Conservation (phyloP, 208 protist genomes). For the Porcisia hertigi region DNA sequence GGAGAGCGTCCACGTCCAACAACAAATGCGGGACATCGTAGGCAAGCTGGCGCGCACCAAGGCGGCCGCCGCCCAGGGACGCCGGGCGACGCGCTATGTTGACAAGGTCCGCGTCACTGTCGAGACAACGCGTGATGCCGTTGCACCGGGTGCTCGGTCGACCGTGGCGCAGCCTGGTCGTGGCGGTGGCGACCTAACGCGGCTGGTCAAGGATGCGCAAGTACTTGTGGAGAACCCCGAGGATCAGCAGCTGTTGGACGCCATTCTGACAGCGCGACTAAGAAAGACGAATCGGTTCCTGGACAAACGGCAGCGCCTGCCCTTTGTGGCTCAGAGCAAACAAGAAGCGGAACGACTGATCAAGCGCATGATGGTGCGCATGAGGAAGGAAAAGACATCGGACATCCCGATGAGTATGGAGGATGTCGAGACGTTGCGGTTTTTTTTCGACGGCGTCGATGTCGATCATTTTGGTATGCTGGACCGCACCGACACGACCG, state of each 20-base stretch:
- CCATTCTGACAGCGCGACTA: conserved; percentile 29
- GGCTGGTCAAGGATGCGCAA: conserved; percentile 17
- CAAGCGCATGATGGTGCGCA: conserved; percentile 60
- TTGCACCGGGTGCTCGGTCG: background rate
- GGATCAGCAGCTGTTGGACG: conserved; percentile 32
- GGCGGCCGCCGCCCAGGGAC: conserved; percentile 25
- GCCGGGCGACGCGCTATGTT: conserved; percentile 24
- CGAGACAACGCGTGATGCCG: conserved; percentile 19
- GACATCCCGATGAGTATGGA: conserved; percentile 71
- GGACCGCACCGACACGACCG: conserved; percentile 48
- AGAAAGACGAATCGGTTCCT: conserved; percentile 38
- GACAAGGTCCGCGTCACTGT: conserved; percentile 41
- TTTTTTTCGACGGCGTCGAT: conserved; percentile 73
- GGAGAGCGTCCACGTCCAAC: conserved; percentile 33
- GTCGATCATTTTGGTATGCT: conserved; percentile 62
- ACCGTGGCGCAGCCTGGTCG: background rate
- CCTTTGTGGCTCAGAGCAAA: conserved; percentile 59
- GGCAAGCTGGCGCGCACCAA: conserved; percentile 41
- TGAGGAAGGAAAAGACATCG: conserved; percentile 41
- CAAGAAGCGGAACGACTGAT: conserved; percentile 44
- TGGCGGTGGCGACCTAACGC: conserved; percentile 18
- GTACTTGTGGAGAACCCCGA: conserved; percentile 19
- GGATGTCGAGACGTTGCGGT: conserved; percentile 58
- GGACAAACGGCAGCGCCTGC: conserved; percentile 32
- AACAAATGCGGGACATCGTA: conserved; percentile 48